Percentiles rank a stretch among this genome's conserved stretches.
phyloP scores from a whole-genome alignment of 768 basidiomycete genomes.

The Collybia nuda region DNA sequence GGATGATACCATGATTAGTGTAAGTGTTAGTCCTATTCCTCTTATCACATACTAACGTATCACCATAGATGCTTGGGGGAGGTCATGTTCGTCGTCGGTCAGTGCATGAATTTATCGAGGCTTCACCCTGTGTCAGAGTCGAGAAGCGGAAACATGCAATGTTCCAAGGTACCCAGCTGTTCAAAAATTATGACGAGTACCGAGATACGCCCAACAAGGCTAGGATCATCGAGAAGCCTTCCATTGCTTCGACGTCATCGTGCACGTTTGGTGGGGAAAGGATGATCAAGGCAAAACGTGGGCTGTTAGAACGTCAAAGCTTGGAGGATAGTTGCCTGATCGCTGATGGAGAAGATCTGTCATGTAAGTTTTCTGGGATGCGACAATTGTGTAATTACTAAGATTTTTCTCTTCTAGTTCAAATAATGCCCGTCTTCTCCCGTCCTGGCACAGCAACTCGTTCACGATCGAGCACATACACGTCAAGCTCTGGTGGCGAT shows the following conservation, averaged over 20 bases:
- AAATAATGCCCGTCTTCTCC: conserved; percentile 56
- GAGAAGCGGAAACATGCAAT: conserved; percentile 61
- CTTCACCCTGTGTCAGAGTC: conserved; percentile 65
- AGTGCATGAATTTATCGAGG: conserved; percentile 62
- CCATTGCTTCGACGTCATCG: conserved; percentile 64
- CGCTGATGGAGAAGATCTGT: conserved; percentile 66
- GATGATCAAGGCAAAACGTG: conserved; percentile 65
- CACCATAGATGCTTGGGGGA: conserved; percentile 73
- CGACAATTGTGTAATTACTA: not conserved
- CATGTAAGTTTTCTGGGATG: conserved; percentile 43
- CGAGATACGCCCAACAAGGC: conserved; percentile 43
- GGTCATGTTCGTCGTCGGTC: conserved; percentile 72
- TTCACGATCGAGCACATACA: conserved; percentile 71
- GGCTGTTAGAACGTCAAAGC: conserved; percentile 63
- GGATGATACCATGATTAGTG: conserved; percentile 82
- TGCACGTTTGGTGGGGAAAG: conserved; percentile 64
- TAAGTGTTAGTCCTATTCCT: conserved; percentile 29
- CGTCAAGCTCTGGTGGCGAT: conserved; percentile 63
- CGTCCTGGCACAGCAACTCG: conserved; percentile 49
- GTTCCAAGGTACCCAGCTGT: conserved; percentile 29
- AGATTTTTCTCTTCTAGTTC: conserved; percentile 32
- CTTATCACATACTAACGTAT: not conserved
- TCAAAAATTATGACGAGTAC: conserved; percentile 24
- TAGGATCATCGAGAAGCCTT: conserved; percentile 60
- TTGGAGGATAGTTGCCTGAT: conserved; percentile 64